Conservation (phyloP, 1,284 basidiomycete genomes). For the Ustilago curta region DNA sequence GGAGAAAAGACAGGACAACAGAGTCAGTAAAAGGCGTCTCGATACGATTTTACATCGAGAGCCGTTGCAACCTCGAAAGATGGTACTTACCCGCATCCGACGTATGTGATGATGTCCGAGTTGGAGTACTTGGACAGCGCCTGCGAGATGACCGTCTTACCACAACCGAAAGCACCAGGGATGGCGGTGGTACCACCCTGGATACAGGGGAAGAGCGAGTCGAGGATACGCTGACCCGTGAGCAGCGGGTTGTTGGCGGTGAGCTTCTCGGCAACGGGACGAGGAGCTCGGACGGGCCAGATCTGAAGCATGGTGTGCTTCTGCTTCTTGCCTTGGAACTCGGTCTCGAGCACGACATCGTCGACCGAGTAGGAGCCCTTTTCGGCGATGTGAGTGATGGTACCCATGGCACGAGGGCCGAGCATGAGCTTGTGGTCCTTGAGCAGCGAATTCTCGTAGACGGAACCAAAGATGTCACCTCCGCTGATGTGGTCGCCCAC, state of each 20-base stretch:
- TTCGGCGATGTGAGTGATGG: conserved; percentile 91
- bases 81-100: conserved; percentile 79
- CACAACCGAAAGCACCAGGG: conserved; percentile 97
- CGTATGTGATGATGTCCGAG: conserved; percentile 99
- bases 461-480: conserved; percentile 93
- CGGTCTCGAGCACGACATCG: conserved; percentile 94
- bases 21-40: conserved; percentile 14
- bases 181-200: conserved; percentile 99
- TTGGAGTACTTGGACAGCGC: conserved; percentile 99
- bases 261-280: conserved; percentile 93
- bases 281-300: conserved; percentile 98
- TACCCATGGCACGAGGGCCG: conserved; percentile 90
- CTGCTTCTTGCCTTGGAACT: conserved; percentile 94
- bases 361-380: conserved; percentile 93
- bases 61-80: not conserved
- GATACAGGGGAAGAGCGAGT: conserved; percentile 98
- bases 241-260: conserved; percentile 91
- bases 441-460: conserved; percentile 97
- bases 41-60: too few species aligned
- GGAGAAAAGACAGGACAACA: not conserved
- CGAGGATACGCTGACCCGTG: conserved; percentile 96
- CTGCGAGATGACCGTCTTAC: conserved; percentile 70
- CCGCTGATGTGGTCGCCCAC: conserved; percentile 93
- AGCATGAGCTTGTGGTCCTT: conserved; percentile 98
- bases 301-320: conserved; percentile 96